Evolutionary conservation across 805 yeast species (phyloP), one percentile per base, ranked within the genome.

Genomic region (Metschnikowia cubensis): DNA sequence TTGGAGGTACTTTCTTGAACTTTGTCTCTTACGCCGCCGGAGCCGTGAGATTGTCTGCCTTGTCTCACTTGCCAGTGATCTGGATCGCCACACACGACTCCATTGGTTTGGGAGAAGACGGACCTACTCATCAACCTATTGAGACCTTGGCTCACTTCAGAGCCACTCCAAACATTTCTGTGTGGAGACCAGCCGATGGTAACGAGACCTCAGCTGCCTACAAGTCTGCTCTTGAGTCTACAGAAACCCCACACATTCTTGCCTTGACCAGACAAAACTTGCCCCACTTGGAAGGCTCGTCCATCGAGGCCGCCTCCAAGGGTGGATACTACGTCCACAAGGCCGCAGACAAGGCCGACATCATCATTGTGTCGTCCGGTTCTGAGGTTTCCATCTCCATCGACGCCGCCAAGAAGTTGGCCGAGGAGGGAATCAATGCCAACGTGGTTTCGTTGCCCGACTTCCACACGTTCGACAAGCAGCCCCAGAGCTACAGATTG

Each of bases 1-100:
- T 84, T 77, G 97, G 97, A 71, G 98, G 96, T 75, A 92, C 99
- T 66, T 92, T 92, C 90, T 80, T 92, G 73, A 92, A 94, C 84
- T 92, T 92, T 63, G 85, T 80, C 56, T 80, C 84, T 11, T 87
- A 87, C 64, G 94, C 90, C 60, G 82, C 91, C 37, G 94, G 94
- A 77, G 90, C 96, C 62, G 82, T 87, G 47, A 84, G 95, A 82
- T 79, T 87, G 67, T 79, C 92, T 50, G 92, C 95, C 50, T 74
- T 87, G 57, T 85, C 92, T 50, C 89, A 87, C 60, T 88, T 83
- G 67, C 94, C 92, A 59, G 82, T 87, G 60, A 79, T 83, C 61
- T 87, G 91, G 89, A 89, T 87, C 56, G 94, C 94, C 54, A 87
- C 95, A 53, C 95, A 87, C 69, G 96, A 87, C 70, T 87, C 94